Conservation (phyloP, 257 asterid genomes). For the Orobanche coerulescens region DNA sequence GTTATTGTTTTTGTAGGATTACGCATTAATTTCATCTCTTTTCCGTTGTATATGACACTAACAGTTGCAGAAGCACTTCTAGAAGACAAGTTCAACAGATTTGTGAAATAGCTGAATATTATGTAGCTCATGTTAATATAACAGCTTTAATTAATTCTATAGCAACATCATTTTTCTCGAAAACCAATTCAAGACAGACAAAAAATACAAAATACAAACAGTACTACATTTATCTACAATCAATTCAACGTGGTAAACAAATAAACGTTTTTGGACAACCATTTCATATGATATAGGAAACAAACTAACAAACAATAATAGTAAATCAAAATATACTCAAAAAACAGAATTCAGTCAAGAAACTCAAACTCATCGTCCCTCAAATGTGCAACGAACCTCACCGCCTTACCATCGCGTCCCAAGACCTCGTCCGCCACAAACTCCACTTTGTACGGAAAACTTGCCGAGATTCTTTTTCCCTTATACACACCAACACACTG, state of each 20-base stretch:
- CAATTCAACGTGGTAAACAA: constrained; percentile 12
- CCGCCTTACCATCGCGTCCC: constrained; percentile 62
- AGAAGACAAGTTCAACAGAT: background rate
- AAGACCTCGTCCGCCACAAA: constrained; percentile 41
- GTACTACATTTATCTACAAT: constrained; percentile 29
- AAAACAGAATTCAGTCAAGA: constrained; percentile 42
- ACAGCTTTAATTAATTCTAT: too few species aligned
- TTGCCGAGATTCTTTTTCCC: constrained; percentile 73
- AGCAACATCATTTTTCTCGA: constrained; percentile 4
- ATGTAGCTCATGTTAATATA: background rate
- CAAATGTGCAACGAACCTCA: constrained; percentile 64
- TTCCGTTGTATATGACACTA: background rate
- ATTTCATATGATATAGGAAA: constrained; percentile 12
- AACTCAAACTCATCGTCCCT: constrained; percentile 94
- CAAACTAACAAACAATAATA: constrained; percentile 5
- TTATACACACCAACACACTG: constrained; percentile 69
- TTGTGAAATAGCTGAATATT: background rate
- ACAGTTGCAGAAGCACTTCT: background rate
- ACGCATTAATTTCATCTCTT: background rate
- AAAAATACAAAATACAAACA: constrained; percentile 12
- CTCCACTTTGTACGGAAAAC: constrained; percentile 80
- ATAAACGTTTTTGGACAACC: constrained; percentile 19
- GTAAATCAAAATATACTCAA: constrained; percentile 10
- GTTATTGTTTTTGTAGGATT: too few species aligned
- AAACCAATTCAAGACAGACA: constrained; percentile 10